Base-by-base conservation (phyloP, 192 early-diverging fungal species). In the Physocladia obscura region DNA sequence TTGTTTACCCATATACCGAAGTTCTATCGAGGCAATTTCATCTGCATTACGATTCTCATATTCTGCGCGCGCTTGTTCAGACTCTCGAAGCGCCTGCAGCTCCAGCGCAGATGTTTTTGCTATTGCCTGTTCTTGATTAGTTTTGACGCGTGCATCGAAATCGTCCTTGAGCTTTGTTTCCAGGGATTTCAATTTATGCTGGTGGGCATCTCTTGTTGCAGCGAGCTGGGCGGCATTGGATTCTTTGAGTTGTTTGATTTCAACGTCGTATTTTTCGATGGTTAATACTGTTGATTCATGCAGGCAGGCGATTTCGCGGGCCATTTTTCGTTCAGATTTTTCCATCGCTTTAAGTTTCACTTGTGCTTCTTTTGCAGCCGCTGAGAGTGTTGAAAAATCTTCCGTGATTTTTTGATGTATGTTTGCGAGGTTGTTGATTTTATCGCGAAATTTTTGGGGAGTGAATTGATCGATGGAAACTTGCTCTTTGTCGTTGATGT, bases 231-330 rank as follows among this genome's bases (percentile, higher is more conserved):
- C 15, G 11, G 52, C 40, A 32, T 76, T 69, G 5, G 29, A 32
- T 31, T 35, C 38, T 48, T 67, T 62, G 3, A 71, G 36, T 35
- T 65, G 37, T 56, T 67, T 56, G 21, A 71, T 27, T 34, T 71
- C n/a, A n/a, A n/a, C n/a, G n/a, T n/a, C n/a, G n/a, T n/a, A n/a
- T n/a, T n/a, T n/a, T n/a, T n/a, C n/a, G n/a, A n/a, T n/a, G n/a
- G n/a, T n/a, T n/a, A n/a, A n/a, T n/a, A n/a, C n/a, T n/a, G n/a
- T n/a, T n/a, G n/a, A n/a, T n/a, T n/a, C n/a, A n/a, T n/a, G n/a
- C n/a, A n/a, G n/a, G n/a, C n/a, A n/a, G n/a, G n/a, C n/a, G n/a
- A n/a, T n/a, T n/a, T n/a, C n/a, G n/a, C n/a, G n/a, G n/a, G n/a
- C n/a, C n/a, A n/a, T n/a, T n/a, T n/a, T n/a, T n/a, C n/a, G n/a